Percentiles rank a stretch among this genome's conserved stretches.
Evolutionary conservation across 2,329 filamentous ascomycete species (phyloP).

Genomic region (Epichloe bromicola): DNA sequence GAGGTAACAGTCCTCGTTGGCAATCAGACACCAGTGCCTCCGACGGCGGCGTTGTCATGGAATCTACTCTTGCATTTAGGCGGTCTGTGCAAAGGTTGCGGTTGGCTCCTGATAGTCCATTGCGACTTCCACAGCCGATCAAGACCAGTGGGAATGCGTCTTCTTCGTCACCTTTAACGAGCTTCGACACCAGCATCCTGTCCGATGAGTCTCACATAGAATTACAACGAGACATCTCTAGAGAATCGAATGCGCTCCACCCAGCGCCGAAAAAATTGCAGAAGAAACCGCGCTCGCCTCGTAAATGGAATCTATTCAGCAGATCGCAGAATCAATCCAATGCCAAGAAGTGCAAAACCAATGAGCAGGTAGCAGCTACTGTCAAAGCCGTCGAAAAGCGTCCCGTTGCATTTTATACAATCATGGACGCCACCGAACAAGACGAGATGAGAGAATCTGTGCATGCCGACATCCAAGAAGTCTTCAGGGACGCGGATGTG

Average conservation of each 20-base stretch:
- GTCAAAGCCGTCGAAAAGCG: constrained; percentile 37
- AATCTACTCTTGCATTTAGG: constrained; percentile 40
- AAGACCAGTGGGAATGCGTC: constrained; percentile 29
- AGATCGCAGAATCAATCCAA: constrained; percentile 34
- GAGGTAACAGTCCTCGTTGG: constrained; percentile 19
- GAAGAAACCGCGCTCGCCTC: constrained; percentile 41
- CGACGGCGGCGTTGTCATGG: constrained; percentile 30
- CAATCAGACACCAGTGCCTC: constrained; percentile 46
- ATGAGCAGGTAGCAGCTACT: constrained; percentile 30
- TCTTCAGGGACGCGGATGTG: constrained; percentile 36
- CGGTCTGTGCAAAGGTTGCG: constrained; percentile 40
- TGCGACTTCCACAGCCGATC: constrained; percentile 41
- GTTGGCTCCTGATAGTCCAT: constrained; percentile 28
- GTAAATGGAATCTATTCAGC: constrained; percentile 52
- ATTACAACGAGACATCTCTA: constrained; percentile 23
- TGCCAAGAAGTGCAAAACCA: constrained; percentile 25
- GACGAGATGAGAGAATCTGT: constrained; percentile 38
- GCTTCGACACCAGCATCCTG: constrained; percentile 42
- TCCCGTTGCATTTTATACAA: constrained; percentile 45
- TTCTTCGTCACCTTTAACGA: constrained; percentile 38
- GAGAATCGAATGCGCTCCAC: constrained; percentile 16
- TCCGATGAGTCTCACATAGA: constrained; percentile 42
- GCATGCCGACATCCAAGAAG: constrained; percentile 25
- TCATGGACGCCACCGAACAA: constrained; percentile 46
- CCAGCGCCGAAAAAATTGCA: constrained; percentile 38